A percentile compares a stretch with the other conserved stretches of the same genome.
Conservation (phyloP, 208 protist genomes). For the Plasmodiophora brassicae region DNA sequence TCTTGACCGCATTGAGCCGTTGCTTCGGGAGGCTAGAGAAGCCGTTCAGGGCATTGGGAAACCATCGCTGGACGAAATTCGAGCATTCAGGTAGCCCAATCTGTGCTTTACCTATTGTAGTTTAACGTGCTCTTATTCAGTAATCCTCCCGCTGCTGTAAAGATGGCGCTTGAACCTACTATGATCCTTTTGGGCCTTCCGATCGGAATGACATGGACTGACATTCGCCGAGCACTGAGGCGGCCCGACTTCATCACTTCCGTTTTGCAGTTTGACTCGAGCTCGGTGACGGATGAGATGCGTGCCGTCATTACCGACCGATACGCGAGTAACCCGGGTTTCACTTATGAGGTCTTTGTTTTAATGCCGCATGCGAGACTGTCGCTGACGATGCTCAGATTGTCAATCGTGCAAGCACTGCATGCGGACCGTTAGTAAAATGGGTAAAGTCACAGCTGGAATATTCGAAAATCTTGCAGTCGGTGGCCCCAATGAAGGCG, state of each 20-base stretch:
- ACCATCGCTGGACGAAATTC: slow-evolving; percentile 92
- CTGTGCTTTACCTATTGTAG: not conserved
- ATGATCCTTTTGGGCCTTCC: slow-evolving; percentile 54
- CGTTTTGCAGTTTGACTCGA: slow-evolving; percentile 88
- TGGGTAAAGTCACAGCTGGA: slow-evolving; percentile 89
- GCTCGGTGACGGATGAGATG: not conserved
- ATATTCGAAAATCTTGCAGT: slow-evolving; percentile 81
- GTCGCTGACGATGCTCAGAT: slow-evolving; percentile 45
- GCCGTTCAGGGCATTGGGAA: slow-evolving; percentile 82
- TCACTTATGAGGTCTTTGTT: slow-evolving; percentile 76
- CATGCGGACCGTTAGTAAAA: slow-evolving; percentile 89
- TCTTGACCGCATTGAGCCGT: slow-evolving; percentile 85
- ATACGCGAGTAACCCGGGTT: slow-evolving; percentile 80
- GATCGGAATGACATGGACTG: slow-evolving; percentile 78
- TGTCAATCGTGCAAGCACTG: slow-evolving; percentile 85
- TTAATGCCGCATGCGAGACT: not conserved
- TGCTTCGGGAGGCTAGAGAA: slow-evolving; percentile 78
- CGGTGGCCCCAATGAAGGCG: slow-evolving; percentile 81
- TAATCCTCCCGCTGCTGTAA: slow-evolving; percentile 86
- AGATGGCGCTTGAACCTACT: slow-evolving; percentile 71
- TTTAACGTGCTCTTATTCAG: slow-evolving; percentile 28
- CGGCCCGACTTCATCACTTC: slow-evolving; percentile 83
- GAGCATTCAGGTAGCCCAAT: slow-evolving; percentile 68
- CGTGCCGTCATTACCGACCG: slow-evolving; percentile 54
- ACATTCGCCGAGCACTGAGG: slow-evolving; percentile 79